Conservation (phyloP, 257 asterid species). For the Solanum raphanifolium region DNA sequence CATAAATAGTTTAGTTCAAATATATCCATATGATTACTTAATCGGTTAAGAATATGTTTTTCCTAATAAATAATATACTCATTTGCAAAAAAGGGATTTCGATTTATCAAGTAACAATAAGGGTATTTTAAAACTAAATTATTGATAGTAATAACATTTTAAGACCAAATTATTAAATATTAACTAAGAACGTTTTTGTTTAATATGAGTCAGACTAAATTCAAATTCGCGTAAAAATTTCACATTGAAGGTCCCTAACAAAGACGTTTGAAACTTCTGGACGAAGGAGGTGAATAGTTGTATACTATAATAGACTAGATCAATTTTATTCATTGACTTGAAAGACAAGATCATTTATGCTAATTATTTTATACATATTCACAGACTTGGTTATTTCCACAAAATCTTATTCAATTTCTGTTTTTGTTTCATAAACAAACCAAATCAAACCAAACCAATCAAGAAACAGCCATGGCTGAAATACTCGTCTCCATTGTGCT, state of each 20-base stretch:
- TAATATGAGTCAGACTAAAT: too few species aligned
- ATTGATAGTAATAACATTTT: too few species aligned
- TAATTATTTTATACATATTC: background rate
- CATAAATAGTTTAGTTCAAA: background rate
- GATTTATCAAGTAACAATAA: background rate
- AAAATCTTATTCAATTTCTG: background rate
- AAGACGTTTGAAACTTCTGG: too few species aligned
- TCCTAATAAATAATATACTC: background rate
- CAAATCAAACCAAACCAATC: background rate
- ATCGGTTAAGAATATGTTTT: too few species aligned
- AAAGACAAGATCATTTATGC: background rate
- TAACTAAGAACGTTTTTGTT: too few species aligned
- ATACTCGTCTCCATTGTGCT: background rate
- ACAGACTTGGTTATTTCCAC: background rate
- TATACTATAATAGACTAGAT: too few species aligned
- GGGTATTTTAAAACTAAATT: too few species aligned
- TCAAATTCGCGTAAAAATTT: too few species aligned
- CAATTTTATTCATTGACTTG: background rate
- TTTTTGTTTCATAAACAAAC: background rate
- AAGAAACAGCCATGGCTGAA: conserved; percentile 3
- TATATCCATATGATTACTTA: too few species aligned
- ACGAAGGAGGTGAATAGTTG: too few species aligned
- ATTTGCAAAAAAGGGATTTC: background rate
- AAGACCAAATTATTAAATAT: too few species aligned
- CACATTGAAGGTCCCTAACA: too few species aligned